Evolutionary conservation across 768 basidiomycete species (phyloP).

Genomic region (Collybiopsis luxurians): DNA sequence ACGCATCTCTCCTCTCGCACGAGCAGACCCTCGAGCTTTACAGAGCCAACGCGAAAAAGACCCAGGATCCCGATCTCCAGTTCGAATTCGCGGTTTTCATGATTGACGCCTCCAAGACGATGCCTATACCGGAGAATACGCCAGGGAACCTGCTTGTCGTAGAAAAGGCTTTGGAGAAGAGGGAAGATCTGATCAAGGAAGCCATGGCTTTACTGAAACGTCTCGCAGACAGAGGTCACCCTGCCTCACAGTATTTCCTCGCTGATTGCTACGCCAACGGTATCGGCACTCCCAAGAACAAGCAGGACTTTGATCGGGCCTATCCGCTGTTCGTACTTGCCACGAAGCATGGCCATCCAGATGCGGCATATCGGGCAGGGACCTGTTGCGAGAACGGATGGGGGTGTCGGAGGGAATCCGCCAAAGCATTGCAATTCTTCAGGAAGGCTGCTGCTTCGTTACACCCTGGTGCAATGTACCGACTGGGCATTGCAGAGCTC

Average conservation of each 20-base stretch:
- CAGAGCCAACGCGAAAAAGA: conserved; percentile 97
- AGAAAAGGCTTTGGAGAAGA: conserved; percentile 76
- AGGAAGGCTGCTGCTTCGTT: conserved; percentile 88
- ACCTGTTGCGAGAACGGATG: conserved; percentile 99
- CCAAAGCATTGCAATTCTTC: conserved; percentile 91
- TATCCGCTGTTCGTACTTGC: conserved; percentile 95
- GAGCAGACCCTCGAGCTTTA: conserved; percentile 97
- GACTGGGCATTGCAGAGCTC: conserved; percentile 92
- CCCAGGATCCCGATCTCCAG: conserved; percentile 94
- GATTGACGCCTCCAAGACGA: conserved; percentile 93
- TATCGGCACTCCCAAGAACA: conserved; percentile 86
- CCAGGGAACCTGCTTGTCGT: conserved; percentile 76
- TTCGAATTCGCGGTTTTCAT: conserved; percentile 99
- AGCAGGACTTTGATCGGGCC: conserved; percentile 96
- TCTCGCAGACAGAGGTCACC: conserved; percentile 91
- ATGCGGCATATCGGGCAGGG: conserved; percentile 92
- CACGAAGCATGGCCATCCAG: conserved; percentile 95
- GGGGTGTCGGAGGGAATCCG: conserved; percentile 92
- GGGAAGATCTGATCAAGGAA: conserved; percentile 87
- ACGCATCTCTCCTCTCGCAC: conserved; percentile 90
- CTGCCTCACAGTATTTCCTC: conserved; percentile 94
- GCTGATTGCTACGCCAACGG: conserved; percentile 99
- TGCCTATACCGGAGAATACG: conserved; percentile 71
- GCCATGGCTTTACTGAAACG: conserved; percentile 85
- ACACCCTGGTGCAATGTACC: conserved; percentile 95